Evolutionary conservation across 345 rosid genomes (phyloP).

Genomic region (Citrus glauca): DNA sequence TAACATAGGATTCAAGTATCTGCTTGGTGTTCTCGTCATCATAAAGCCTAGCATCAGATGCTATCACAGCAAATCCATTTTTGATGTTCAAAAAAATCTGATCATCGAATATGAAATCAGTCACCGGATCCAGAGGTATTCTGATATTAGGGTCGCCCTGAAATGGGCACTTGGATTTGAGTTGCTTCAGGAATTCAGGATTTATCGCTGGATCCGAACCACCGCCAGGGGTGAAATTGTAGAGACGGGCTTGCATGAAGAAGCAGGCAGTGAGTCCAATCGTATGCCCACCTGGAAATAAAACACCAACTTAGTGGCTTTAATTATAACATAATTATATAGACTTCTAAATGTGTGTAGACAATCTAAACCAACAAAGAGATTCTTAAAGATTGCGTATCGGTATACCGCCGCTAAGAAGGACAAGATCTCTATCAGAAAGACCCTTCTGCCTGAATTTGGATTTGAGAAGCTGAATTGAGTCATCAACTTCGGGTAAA

Average conservation of each 20-base stretch:
- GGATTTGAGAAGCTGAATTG: conserved; percentile 29
- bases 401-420: conserved; percentile 42
- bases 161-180: conserved; percentile 24
- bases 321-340: too few species aligned
- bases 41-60: conserved; percentile 50
- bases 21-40: conserved; percentile 30
- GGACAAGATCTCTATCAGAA: conserved; percentile 46
- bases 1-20: conserved; percentile 36
- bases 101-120: conserved; percentile 40
- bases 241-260: conserved; percentile 42
- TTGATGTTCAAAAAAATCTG: conserved; percentile 28
- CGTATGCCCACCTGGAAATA: conserved; percentile 47
- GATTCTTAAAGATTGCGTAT: too few species aligned
- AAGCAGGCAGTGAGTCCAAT: conserved; percentile 54
- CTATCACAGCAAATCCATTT: conserved; percentile 39
- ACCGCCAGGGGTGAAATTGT: conserved; percentile 35
- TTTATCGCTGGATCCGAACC: conserved; percentile 40
- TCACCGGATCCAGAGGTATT: conserved; percentile 39
- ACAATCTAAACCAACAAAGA: too few species aligned
- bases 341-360: too few species aligned
- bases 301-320: not conserved
- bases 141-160: conserved; percentile 26
- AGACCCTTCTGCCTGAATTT: conserved; percentile 44
- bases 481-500: conserved; percentile 40
- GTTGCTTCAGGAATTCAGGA: conserved; percentile 20